Base-by-base conservation (phyloP, 148 eudicot species). In the Amaranthus palmeri region DNA sequence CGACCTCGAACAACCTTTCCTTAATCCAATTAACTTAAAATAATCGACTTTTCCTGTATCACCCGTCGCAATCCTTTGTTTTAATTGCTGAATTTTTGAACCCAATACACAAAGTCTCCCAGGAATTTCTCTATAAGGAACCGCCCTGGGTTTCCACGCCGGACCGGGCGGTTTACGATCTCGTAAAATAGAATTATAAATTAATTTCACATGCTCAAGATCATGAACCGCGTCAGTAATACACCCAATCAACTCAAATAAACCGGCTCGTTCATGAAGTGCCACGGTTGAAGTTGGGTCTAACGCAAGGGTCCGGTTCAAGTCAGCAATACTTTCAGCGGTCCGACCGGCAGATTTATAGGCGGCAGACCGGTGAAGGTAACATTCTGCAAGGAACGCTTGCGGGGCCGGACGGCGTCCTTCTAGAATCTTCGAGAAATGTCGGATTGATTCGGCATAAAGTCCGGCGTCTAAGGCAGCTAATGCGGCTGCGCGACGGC, bases 371-470 rank as follows among this genome's bases (percentile, higher is more conserved):
- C 99, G 88, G 65, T 88, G 85, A 67, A 90, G 76, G 71, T 89
- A 95, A 78, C 99, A 95, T 63, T 95, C 96, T 10, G 99, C 89
- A 0, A 95, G 79, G 81, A 95, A 95, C 0, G 85, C 89, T 50
- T 89, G 96, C 0, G 98, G 98, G 49, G 96, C 96, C 3, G 88
- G 86, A 4, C 97, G 91, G 5, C 98, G 96, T 25, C 97, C 86
- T 48, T 91, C 97, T 42, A 95, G 70, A 61, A 95, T 89, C 68
- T 95, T 95, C 0, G 98, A 89, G 77, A 95, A 95, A 55, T 95
- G 98, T 8, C 98, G 75, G 72, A 95, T 88, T 61, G 98, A 85
- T 74, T 95, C 98, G 8, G 92, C 51, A 79, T 83, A 83, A 25
- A 91, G 91, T 0, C 97, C 97, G 5, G 96, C 98, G 40, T 95